Conservation (phyloP, 257 asterid species). For the Przewalskia tangutica region DNA sequence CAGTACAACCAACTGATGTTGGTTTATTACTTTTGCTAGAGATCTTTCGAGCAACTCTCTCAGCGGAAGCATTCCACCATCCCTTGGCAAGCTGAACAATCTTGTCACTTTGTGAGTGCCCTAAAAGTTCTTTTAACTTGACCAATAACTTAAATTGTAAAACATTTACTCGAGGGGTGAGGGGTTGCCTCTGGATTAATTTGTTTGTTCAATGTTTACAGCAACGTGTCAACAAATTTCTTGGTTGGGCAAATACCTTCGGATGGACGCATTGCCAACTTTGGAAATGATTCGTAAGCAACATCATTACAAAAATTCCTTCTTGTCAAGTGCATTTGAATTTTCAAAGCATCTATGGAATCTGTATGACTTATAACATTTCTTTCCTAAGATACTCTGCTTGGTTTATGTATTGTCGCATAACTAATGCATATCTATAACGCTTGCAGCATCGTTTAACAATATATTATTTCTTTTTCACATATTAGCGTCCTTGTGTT, state of each 20-base stretch:
- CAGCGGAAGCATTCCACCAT: constrained; percentile 82
- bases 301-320: not conserved
- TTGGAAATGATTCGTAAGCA: constrained; percentile 73
- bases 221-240: constrained; percentile 93
- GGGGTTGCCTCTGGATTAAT: not conserved
- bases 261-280: constrained; percentile 71
- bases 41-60: constrained; percentile 97
- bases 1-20: constrained; percentile 12
- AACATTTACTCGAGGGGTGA: not conserved
- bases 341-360: not conserved
- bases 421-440: not conserved
- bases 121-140: not conserved
- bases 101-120: constrained; percentile 67
- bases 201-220: constrained; percentile 33
- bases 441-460: not conserved
- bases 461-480: not conserved
- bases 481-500: not conserved
- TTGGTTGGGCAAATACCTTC: constrained; percentile 79
- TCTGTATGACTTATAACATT: not conserved
- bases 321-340: not conserved
- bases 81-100: constrained; percentile 77
- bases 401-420: not conserved
- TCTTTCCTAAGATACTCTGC: not conserved
- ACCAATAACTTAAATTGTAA: not conserved
- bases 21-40: constrained; percentile 33